Percentiles rank a stretch among this genome's conserved stretches.
Conservation (phyloP, 225 moss, liverwort and hornwort genomes). For the Polytrichum commune region DNA sequence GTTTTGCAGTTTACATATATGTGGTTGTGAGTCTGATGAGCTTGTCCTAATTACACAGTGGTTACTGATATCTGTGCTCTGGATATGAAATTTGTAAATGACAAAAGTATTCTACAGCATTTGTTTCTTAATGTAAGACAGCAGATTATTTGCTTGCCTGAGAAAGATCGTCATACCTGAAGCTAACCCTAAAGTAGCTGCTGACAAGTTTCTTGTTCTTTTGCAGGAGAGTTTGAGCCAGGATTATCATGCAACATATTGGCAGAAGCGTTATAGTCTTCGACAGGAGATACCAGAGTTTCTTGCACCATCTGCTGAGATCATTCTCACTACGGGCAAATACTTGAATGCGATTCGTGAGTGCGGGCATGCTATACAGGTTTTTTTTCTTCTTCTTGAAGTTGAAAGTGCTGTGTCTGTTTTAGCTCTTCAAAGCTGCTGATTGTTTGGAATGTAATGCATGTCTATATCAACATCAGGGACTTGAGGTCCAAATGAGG, state of each 20-base stretch:
- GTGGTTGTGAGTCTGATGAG: too few species aligned
- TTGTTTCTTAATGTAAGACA: not conserved
- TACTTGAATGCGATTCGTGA: slow-evolving; percentile 94
- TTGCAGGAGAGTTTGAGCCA: slow-evolving; percentile 88
- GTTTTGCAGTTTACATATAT: too few species aligned
- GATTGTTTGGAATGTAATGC: too few species aligned
- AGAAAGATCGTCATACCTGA: not conserved
- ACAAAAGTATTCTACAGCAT: too few species aligned
- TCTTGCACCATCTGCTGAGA: slow-evolving; percentile 69
- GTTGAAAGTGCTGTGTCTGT: not conserved
- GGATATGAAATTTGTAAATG: too few species aligned
- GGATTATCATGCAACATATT: slow-evolving; percentile 86
- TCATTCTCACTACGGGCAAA: slow-evolving; percentile 94
- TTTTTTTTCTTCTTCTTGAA: slow-evolving; percentile 1
- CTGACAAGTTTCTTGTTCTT: slow-evolving; percentile 18
- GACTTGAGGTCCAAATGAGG: too few species aligned
- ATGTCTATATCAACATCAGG: too few species aligned
- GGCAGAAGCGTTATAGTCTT: slow-evolving; percentile 89
- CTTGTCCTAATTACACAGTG: too few species aligned
- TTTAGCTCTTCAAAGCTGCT: too few species aligned
- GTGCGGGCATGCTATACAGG: slow-evolving; percentile 74
- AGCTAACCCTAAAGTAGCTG: not conserved
- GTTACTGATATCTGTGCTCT: too few species aligned
- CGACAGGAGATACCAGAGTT: slow-evolving; percentile 84
- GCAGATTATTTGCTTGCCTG: not conserved